Evolutionary conservation across 352 stramenopile genomes (phyloP), one percentile per base, ranked within the genome.

Genomic region (Sclerospora graminicola): DNA sequence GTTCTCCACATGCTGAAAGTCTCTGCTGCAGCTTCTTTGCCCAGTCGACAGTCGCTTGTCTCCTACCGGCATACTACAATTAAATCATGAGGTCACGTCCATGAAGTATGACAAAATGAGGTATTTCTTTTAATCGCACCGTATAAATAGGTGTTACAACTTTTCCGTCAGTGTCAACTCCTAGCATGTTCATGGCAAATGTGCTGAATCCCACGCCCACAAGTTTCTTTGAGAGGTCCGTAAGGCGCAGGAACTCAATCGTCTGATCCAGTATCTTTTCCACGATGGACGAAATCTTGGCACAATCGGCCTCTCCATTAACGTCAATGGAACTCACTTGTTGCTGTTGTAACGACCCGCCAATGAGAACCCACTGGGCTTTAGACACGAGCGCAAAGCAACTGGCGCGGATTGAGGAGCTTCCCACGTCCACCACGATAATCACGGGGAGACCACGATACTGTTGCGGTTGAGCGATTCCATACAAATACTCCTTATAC

Each of bases 151-250:
- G 84, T 15, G 66, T 91, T 9, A 92, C 63, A 0, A 75, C 51
- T 4, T 62, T 52, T 5, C 88, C 88, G 38, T 64, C 56, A 4
- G 30, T 27, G 57, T 97, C 70, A 0, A 97, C 52, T 5, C 84
- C 90, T 13, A 97, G 49, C 9, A 98, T 40, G 45, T 97, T 97
- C 89, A 98, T 97, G 1, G 77, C 88, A 60, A 97, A 97, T 21
- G 76, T 84, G 43, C 82, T 94, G 57, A 98, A 96, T 38, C 89
- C 90, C 21, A 98, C 65, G 7, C 72, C 83, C 11, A 77, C 47
- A 15, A 96, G 58, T 11, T 53, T 53, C 27, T 69, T 38, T 5
- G 45, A 50, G 10, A 89, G 53, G 8, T 64, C 43, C n/a, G 48
- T 49, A 7, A 45, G 51, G 11, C 76, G 65, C 10, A 92, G 45